A percentile compares a stretch with the other conserved stretches of the same genome.
phyloP scores from a whole-genome alignment of 2,329 filamentous ascomycete species.

The Fusarium circinatum region DNA sequence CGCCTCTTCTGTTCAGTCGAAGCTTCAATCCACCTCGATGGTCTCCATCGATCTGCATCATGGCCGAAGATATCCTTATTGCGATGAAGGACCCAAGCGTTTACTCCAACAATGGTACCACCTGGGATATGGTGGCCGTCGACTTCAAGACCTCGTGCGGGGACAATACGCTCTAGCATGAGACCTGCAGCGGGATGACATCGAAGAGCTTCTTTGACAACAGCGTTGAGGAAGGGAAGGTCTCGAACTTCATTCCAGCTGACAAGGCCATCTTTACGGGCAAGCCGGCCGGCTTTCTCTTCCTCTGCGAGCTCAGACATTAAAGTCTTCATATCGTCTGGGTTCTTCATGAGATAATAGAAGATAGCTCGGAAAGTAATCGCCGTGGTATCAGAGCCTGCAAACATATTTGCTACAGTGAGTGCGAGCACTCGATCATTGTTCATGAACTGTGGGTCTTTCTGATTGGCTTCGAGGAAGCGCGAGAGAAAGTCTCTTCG shows the following conservation, averaged over 20 bases:
- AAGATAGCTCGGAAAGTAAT: slow-evolving; percentile 29
- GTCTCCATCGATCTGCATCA: slow-evolving; percentile 70
- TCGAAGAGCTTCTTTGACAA: slow-evolving; percentile 80
- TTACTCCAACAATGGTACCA: slow-evolving; percentile 78
- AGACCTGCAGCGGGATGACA: slow-evolving; percentile 78
- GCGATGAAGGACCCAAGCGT: slow-evolving; percentile 78
- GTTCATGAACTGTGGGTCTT: slow-evolving; percentile 23
- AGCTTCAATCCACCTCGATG: slow-evolving; percentile 63
- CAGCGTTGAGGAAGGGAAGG: slow-evolving; percentile 78
- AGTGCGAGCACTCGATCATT: slow-evolving; percentile 19
- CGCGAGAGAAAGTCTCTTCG: slow-evolving; percentile 17
- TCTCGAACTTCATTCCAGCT: slow-evolving; percentile 75
- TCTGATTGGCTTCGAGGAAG: slow-evolving; percentile 15
- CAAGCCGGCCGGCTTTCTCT: slow-evolving; percentile 60
- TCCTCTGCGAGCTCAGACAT: slow-evolving; percentile 70
- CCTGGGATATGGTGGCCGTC: slow-evolving; percentile 69
- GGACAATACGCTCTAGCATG: slow-evolving; percentile 77
- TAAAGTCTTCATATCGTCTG: slow-evolving; percentile 57
- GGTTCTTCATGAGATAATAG: slow-evolving; percentile 23
- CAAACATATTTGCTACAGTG: slow-evolving; percentile 32
- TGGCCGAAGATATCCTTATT: slow-evolving; percentile 73
- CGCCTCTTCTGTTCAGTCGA: slow-evolving; percentile 53
- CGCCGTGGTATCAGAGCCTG: slow-evolving; percentile 29
- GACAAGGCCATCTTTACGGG: slow-evolving; percentile 64
- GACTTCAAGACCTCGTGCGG: slow-evolving; percentile 69